phyloP scores from a whole-genome alignment of 1,284 basidiomycete genomes.

The Gymnopus androsaceus region DNA sequence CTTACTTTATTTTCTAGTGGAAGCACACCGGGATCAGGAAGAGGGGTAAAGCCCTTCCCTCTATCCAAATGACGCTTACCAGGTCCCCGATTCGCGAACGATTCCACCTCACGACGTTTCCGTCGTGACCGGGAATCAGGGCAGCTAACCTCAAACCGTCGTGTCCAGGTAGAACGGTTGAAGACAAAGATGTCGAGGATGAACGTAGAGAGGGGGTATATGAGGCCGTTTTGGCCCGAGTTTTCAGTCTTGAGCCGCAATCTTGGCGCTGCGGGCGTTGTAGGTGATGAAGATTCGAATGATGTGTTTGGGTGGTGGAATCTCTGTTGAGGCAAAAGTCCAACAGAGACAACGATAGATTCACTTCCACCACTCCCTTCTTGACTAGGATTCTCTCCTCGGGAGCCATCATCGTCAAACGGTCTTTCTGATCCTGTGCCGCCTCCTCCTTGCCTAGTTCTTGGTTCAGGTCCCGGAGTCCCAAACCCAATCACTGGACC shows the following conservation, averaged over 20 bases:
- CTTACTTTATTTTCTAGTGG: conserved; percentile 81
- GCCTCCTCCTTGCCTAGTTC: conserved; percentile 10
- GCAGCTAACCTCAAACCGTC: conserved; percentile 76
- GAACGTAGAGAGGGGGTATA: conserved; percentile 76
- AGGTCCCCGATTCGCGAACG: background rate
- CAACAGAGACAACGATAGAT: conserved; percentile 74
- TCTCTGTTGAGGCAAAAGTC: conserved; percentile 46
- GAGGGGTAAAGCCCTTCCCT: conserved; percentile 25
- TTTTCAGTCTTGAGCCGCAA: background rate
- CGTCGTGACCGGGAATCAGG: conserved; percentile 53
- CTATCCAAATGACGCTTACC: conserved; percentile 14
- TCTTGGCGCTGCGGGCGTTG: too few relatives aligned
- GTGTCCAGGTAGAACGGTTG: conserved; percentile 77
- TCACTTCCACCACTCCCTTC: conserved; percentile 39
- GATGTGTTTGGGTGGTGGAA: conserved; percentile 18
- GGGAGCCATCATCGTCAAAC: background rate
- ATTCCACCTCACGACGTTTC: conserved; percentile 39
- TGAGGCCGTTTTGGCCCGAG: conserved; percentile 22
- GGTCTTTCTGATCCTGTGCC: too few relatives aligned
- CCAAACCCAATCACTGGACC: conserved; percentile 43
- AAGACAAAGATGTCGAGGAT: conserved; percentile 87
- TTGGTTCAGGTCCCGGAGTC: background rate
- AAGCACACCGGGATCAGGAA: conserved; percentile 60
- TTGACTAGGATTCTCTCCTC: background rate
- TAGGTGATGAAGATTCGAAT: conserved; percentile 4